Percentiles rank a stretch among this genome's conserved stretches.
Conservation (phyloP, 2,329 filamentous ascomycete genomes). For the Corniculantispora saksenae region DNA sequence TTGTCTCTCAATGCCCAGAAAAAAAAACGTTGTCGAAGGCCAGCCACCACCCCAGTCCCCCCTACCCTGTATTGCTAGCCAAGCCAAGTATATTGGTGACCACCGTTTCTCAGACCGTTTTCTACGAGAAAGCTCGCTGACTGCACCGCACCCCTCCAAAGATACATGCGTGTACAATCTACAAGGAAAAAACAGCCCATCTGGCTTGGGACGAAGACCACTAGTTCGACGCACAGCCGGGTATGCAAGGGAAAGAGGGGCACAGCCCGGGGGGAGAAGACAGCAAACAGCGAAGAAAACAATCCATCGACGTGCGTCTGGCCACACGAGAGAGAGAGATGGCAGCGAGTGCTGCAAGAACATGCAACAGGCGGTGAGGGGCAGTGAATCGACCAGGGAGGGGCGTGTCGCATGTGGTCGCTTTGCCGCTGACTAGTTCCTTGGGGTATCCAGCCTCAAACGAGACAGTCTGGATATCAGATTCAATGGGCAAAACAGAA, state of each 20-base stretch:
- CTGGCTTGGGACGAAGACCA: constrained; percentile 12
- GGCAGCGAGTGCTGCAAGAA: not conserved
- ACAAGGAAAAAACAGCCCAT: no score
- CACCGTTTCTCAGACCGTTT: no score
- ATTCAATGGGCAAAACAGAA: not conserved
- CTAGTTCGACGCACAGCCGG: constrained; percentile 16
- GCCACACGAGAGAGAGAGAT: constrained; percentile 10
- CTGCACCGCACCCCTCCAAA: no score
- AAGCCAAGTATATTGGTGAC: no score
- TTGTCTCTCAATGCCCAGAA: no score
- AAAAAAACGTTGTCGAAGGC: no score
- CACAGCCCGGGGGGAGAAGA: no score
- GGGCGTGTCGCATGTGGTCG: constrained; percentile 4
- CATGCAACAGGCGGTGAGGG: constrained; percentile 16
- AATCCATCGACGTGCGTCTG: constrained; percentile 11
- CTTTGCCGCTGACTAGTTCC: not conserved
- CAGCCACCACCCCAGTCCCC: no score
- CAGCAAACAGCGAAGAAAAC: not conserved
- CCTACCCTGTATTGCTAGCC: no score
- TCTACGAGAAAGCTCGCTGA: no score
- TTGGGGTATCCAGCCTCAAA: not conserved
- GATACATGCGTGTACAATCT: not conserved
- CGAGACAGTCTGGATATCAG: not conserved
- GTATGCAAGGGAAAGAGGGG: constrained; percentile 21
- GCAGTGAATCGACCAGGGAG: constrained; percentile 1